Conservation (phyloP, 192 early-diverging fungal genomes). For the Linnemannia schmuckeri region DNA sequence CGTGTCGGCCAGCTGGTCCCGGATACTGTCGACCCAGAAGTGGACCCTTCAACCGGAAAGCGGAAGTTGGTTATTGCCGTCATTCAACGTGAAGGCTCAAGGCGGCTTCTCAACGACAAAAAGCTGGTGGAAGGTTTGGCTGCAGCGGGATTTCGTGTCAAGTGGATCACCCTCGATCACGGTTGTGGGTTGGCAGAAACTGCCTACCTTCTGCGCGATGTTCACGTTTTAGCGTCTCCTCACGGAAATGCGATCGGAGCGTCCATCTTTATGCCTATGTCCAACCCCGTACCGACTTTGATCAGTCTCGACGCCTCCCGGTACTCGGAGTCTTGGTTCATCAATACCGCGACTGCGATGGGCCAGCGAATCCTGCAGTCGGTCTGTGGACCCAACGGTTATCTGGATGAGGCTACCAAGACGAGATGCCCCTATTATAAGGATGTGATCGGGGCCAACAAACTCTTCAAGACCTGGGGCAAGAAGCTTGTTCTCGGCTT, state of each 20-base stretch:
- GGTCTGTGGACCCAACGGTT: not conserved
- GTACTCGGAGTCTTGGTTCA: conserved; percentile 8
- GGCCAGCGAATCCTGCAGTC: not conserved
- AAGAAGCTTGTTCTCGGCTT: conserved; percentile 13
- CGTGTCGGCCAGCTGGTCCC: conserved; percentile 9
- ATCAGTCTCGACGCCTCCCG: conserved; percentile 7
- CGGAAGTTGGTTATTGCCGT: not conserved
- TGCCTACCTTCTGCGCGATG: conserved; percentile 38
- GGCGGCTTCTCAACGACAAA: conserved; percentile 8
- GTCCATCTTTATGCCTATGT: conserved; percentile 16
- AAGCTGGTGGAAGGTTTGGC: not conserved
- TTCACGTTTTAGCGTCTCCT: conserved; percentile 20
- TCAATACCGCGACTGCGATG: not conserved
- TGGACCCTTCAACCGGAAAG: not conserved
- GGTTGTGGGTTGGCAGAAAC: conserved; percentile 33
- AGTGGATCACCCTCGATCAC: conserved; percentile 17
- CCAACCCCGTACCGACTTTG: not conserved
- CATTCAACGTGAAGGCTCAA: conserved; percentile 14
- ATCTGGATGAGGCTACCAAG: not conserved
- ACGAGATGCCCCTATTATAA: not conserved
- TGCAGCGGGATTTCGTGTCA: conserved; percentile 16
- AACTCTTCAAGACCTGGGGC: not conserved
- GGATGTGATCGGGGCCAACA: not conserved
- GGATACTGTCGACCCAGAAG: conserved; percentile 5
- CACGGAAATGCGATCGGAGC: conserved; percentile 30